Percentiles rank a stretch among this genome's conserved stretches.
Conservation (phyloP, 2,329 filamentous ascomycete genomes). For the Curvularia verruculosa region DNA sequence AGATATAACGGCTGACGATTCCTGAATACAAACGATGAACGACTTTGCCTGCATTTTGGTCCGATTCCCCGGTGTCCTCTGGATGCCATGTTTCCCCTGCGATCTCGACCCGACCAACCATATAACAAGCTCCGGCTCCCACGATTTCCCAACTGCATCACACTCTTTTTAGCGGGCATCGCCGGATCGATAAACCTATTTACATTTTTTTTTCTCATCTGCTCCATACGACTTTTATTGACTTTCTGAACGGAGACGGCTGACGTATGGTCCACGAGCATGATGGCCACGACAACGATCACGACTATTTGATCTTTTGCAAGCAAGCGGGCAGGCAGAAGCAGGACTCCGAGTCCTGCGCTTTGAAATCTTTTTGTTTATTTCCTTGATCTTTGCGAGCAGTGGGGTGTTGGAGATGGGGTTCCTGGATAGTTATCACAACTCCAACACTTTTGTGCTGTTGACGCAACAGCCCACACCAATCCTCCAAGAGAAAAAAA, state of each 20-base stretch:
- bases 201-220: conserved; percentile 25
- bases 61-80: conserved; percentile 48
- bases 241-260: conserved; percentile 30
- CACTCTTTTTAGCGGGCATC: conserved; percentile 34
- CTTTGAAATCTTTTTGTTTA: conserved; percentile 17
- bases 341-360: conserved; percentile 10
- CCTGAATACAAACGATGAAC: conserved; percentile 40
- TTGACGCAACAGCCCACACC: conserved; percentile 6
- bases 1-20: conserved; percentile 44
- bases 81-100: conserved; percentile 42
- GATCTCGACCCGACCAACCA: conserved; percentile 23
- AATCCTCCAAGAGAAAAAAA: conserved; percentile 13
- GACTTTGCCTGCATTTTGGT: conserved; percentile 36
- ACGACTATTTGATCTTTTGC: conserved; percentile 20
- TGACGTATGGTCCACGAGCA: conserved; percentile 34
- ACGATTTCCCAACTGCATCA: conserved; percentile 36
- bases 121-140: conserved; percentile 21
- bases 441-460: conserved; percentile 17
- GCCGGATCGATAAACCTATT: conserved; percentile 16
- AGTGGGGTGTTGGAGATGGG: conserved; percentile 1
- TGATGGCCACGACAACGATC: conserved; percentile 32
- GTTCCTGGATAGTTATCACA: conserved; percentile 13
- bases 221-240: conserved; percentile 29
- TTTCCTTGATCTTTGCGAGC: conserved; percentile 7
- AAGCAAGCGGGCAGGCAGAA: conserved; percentile 18